These are phyloP conservation scores for Eremothecium cymbalariae DNA, from an alignment of 1,139 yeast species.

Conservation along the genomic window DNA sequence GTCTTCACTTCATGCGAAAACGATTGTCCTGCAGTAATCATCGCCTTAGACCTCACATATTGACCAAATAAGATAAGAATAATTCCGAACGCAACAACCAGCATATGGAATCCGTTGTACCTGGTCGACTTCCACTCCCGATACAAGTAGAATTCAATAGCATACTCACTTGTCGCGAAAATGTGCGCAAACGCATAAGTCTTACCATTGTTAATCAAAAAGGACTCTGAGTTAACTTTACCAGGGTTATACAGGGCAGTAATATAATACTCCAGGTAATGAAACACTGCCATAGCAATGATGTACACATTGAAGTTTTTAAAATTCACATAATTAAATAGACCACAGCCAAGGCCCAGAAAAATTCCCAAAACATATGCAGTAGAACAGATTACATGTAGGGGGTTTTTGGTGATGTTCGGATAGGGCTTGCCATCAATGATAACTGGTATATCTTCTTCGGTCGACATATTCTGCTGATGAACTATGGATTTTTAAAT, in stretches of 20 bases:
- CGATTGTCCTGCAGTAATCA: slow-evolving; percentile 83
- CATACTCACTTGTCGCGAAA: slow-evolving; percentile 43
- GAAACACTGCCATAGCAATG: slow-evolving; percentile 52
- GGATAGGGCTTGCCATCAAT: slow-evolving; percentile 23
- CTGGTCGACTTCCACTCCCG: slow-evolving; percentile 31
- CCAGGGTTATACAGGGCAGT: slow-evolving; percentile 67
- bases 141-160: slow-evolving; percentile 34
- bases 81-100: slow-evolving; percentile 39
- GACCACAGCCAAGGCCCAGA: slow-evolving; percentile 34
- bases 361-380: slow-evolving; percentile 36
- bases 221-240: slow-evolving; percentile 66
- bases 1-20: slow-evolving; percentile 75
- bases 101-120: slow-evolving; percentile 8
- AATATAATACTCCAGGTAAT: slow-evolving; percentile 68
- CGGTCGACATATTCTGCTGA: slow-evolving; percentile 6
- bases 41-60: slow-evolving; percentile 56
- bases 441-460: slow-evolving; percentile 14
- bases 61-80: slow-evolving; percentile 53
- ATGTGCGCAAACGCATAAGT: slow-evolving; percentile 58
- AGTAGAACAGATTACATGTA: slow-evolving; percentile 35
- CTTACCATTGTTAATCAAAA: slow-evolving; percentile 63
- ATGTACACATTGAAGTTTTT: slow-evolving; percentile 43
- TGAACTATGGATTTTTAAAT: slow-evolving; percentile 8
- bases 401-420: slow-evolving; percentile 31
- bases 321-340: slow-evolving; percentile 30